phyloP scores from a whole-genome alignment of 1,139 yeast genomes.

The Diutina catenulata region DNA sequence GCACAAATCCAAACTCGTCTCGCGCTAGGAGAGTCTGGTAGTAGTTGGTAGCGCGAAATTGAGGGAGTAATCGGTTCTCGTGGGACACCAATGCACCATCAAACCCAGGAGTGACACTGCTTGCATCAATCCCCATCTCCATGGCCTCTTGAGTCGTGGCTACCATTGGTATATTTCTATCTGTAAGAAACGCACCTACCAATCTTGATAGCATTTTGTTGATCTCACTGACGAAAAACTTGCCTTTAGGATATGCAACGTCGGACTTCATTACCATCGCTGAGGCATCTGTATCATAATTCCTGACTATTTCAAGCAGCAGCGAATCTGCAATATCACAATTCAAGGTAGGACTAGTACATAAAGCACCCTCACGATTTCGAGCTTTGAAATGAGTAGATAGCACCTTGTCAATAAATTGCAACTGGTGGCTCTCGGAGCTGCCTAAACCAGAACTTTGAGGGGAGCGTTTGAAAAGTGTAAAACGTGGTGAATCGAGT shows the following conservation, averaged over 20 bases:
- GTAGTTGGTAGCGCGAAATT: constrained; percentile 22
- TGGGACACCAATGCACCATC: constrained; percentile 24
- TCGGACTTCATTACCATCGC: constrained; percentile 7
- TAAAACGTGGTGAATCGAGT: constrained; percentile 13
- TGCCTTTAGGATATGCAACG: constrained; percentile 8
- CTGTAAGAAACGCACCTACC: constrained; percentile 15
- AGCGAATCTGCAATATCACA: background rate
- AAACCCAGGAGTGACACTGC: constrained; percentile 10
- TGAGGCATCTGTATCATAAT: constrained; percentile 7
- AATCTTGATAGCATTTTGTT: constrained; percentile 17
- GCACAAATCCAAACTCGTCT: constrained; percentile 24
- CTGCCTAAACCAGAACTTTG: constrained; percentile 7
- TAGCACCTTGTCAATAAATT: constrained; percentile 21
- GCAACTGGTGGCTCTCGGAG: constrained; percentile 23
- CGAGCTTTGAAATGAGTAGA: constrained; percentile 22
- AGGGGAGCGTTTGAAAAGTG: constrained; percentile 14
- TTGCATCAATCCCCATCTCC: constrained; percentile 6
- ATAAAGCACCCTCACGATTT: constrained; percentile 21
- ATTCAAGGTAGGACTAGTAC: constrained; percentile 7
- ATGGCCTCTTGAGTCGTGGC: constrained; percentile 13
- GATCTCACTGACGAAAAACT: constrained; percentile 18
- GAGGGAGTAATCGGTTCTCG: constrained; percentile 25
- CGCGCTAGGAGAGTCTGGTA: constrained; percentile 25
- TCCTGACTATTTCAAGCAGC: constrained; percentile 7
- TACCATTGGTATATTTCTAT: constrained; percentile 19